Evolutionary conservation across 306 rosid species (phyloP), one percentile per base, ranked within the genome.

Genomic region (Cajanus cajan): DNA sequence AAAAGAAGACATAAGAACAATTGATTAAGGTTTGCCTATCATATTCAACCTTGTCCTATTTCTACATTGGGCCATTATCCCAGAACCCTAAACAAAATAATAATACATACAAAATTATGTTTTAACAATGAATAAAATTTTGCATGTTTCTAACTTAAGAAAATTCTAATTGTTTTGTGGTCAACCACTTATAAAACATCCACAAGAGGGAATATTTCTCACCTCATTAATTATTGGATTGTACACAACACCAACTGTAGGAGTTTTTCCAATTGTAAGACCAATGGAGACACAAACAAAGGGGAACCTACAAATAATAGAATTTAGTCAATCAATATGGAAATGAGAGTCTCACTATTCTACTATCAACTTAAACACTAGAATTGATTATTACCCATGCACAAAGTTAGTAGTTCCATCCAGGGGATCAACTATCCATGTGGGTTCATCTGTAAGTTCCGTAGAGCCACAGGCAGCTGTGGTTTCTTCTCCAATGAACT

Each of bases 351-450:
- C 43, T 66, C 18, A 15, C 69, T 8, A 63, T 8, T 61, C 67
- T 48, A 76, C 68, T 15, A 54, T 67, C 71, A 70, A 57, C 39
- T 52, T 68, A 66, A 84, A 80, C 44, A 74, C 4, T 59, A 84
- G 73, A 77, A 76, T 65, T 72, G 71, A 83, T 36, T 25, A 37
- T 81, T 91, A 96, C 98, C 99, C 97, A 79, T 96, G 98, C 19
- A 93, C 99, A 45, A 96, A 96, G 85, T 95, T 95, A 31, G 97
- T 96, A 48, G 99, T 96, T 86, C 99, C 99, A 82, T 96, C 99
- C 62, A 96, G 84, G 75, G 99, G 99, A 90, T 96, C 99, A 40
- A 96, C 98, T 76, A 96, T 89, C 99, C 99, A 96, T 45, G 99
- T 96, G 48, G 91, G 98, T 40, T 93, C 96, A 86, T 96, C 94